Evolutionary conservation across 306 rosid species (phyloP).

Genomic region (Glycine soja): DNA sequence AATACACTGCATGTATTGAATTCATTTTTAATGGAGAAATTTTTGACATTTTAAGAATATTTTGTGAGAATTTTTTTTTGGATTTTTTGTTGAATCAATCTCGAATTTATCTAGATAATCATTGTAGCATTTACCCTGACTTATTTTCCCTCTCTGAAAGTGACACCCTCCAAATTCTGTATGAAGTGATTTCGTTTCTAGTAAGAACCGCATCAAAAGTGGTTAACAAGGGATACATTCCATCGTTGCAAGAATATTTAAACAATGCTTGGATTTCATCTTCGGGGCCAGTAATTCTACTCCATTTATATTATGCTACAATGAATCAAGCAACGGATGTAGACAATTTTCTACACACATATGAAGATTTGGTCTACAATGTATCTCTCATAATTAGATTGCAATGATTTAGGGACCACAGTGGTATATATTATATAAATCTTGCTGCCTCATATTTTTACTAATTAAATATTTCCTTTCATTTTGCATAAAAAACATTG

Average conservation of each 20-base stretch:
- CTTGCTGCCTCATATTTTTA: too few relatives aligned
- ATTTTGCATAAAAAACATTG: not conserved
- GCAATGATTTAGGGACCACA: slow-evolving; percentile 55
- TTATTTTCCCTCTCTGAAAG: too few relatives aligned
- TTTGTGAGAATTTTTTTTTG: too few relatives aligned
- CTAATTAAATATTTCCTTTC: not conserved
- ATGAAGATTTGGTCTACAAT: slow-evolving; percentile 46
- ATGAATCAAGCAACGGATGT: slow-evolving; percentile 27
- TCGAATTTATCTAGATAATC: too few relatives aligned
- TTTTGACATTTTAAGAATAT: too few relatives aligned
- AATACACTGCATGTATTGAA: too few relatives aligned
- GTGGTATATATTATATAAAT: slow-evolving; percentile 35
- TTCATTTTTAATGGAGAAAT: too few relatives aligned
- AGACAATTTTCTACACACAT: slow-evolving; percentile 34
- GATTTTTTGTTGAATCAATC: too few relatives aligned
- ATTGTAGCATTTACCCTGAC: too few relatives aligned
- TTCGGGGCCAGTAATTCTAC: slow-evolving; percentile 55
- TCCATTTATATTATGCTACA: slow-evolving; percentile 52
- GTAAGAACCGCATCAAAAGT: too few relatives aligned
- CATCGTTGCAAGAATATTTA: slow-evolving; percentile 63
- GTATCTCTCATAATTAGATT: slow-evolving; percentile 53
- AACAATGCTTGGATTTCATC: slow-evolving; percentile 69
- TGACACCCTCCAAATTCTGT: too few relatives aligned
- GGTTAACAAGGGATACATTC: slow-evolving; percentile 58
- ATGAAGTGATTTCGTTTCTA: too few relatives aligned